Base-by-base conservation (phyloP, 306 rosid species). In the Begonia peltatifolia region DNA sequence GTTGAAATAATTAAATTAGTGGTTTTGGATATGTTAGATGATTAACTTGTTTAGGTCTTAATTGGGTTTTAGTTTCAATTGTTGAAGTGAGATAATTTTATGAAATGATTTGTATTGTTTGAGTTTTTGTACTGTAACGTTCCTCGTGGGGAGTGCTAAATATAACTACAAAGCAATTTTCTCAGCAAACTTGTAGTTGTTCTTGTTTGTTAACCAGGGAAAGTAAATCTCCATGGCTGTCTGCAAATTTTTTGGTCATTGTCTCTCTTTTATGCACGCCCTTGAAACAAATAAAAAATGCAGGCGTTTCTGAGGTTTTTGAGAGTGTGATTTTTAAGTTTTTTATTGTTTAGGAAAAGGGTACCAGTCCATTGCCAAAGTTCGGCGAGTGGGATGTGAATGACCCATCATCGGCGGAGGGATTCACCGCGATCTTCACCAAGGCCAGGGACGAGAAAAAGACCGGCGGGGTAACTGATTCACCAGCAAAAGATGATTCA, bases 311-410 rank as follows among this genome's bases (percentile, higher is more conserved):
- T 36, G n/a, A 49, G 18, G 9, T 50, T 9, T 18, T 13, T 50
- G 13, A 57, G 13, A 16, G 3, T 30, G 10, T 60, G 13, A 14
- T 50, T 9, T 18, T 13, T 50, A 12, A 54, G 13, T 59, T 35
- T 53, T 44, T 48, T 10, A 53, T 52, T 71, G 25, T 15, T 14
- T 61, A 80, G 86, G 94, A 78, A 35, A 78, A 62, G 35, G 82
- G 72, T 56, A 73, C 59, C 46, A 60, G 66, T 54, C 71, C 94
- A 22, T 54, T 84, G 25, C 89, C 94, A 6, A 84, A 84, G 76
- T 86, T 86, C 55, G 93, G 93, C 35, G 95, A 82, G 54, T 86
- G 95, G 95, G 86, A 86, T 52, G 88, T 82, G 52, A 86, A 77
- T 50, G 86, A 87, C 57, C 88, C 88, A 2, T 71, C 95, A 22